Base-by-base conservation (phyloP, 2,329 filamentous ascomycete species). In the Geosmithia flava region DNA sequence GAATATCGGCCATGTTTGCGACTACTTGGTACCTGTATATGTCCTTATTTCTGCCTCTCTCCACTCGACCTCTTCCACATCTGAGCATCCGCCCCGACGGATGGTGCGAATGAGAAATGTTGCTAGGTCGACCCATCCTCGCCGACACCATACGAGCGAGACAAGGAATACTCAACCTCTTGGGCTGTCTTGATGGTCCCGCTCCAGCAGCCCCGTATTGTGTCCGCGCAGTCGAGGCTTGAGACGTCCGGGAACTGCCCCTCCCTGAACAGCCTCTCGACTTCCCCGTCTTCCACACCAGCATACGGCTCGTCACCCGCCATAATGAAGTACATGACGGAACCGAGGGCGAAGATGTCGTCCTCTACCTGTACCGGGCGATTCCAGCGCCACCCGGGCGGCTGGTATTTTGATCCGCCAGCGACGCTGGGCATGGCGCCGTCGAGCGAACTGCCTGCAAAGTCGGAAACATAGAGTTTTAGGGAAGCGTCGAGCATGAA, bases 381-480 rank as follows among this genome's bases (percentile, higher is more conserved):
- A 8, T 8, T 39, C 33, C 33, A 42, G 17, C 41, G 7, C 11
- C 41, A 42, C 10, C 41, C 41, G 8, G 41, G 41, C 33, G 33
- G 17, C n/a, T 10, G n/a, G 41, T 42, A 42, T 42, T 17, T 42
- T 42, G 41, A 17, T 8, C 41, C 41, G 7, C 10, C 13, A 7
- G 41, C 41, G n/a, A 39, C 16, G 33, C 8, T 39, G 16, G 33
- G 33, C 8, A 16, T 39, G 8, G 33, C 8, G 33, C 33, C 33
- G 33, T 8, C 33, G 8, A 39, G 8, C 8, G 33, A 39, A 39
- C 33, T 39, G 33, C 33, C 33, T n/a, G 57, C 54, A 50, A 67
- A 66, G 47, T 66, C 63, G 20, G 59, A 60, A 47, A 69, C 63
- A 47, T 58, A 57, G 49, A 68, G 55, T 50, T 62, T 51, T 20